Base-by-base conservation (phyloP, 2,329 filamentous ascomycete species). In the Gaeumannomyces tritici region DNA sequence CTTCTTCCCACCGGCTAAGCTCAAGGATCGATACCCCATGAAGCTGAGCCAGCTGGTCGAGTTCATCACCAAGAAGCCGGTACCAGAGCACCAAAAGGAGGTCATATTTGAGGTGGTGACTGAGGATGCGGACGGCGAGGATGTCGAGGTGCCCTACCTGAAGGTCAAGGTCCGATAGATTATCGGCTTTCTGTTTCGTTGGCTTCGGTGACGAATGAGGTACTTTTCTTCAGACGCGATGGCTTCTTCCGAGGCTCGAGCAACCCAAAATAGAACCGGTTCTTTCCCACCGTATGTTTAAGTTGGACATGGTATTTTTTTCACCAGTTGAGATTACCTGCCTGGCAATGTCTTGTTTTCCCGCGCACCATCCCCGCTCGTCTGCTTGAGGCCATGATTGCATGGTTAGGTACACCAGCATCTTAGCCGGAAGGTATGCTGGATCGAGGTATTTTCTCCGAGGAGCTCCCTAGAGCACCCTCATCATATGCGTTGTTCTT, bases 91-190 rank as follows among this genome's bases (percentile, higher is more conserved):
- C 73, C 91, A 96, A 79, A 95, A 90, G 81, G 93, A 96, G 70
- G 85, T 98, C 66, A 97, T 98, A 69, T 96, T 98, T 72, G 95
- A 98, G 79, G 89, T 97, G 67, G 96, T 95, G 8, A 91, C 89
- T 0, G 93, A 98, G 73, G 95, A 98, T 72, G 79, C 85, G 71
- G 88, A 86, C 4, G 93, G 90, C 66, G 91, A 98, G 77, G 95
- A 99, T 73, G 93, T 98, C 1, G 95, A 99, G 77, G 89, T 98
- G 67, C 95, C 95, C 4, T 98, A 96, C 74, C 91, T 98, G 70
- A 96, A 93, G 86, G 86, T 96, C 67, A 93, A 88, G 79, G 78
- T 92, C 21, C 60, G 60, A 56, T 61, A 61, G 51, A 61, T 24
- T 28, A 33, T 56, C 15, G 6, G 21, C 18, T 21, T 21, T 51